Evolutionary conservation across 2,329 filamentous ascomycete species (phyloP).

Genomic region (Aspergillus uvarum): DNA sequence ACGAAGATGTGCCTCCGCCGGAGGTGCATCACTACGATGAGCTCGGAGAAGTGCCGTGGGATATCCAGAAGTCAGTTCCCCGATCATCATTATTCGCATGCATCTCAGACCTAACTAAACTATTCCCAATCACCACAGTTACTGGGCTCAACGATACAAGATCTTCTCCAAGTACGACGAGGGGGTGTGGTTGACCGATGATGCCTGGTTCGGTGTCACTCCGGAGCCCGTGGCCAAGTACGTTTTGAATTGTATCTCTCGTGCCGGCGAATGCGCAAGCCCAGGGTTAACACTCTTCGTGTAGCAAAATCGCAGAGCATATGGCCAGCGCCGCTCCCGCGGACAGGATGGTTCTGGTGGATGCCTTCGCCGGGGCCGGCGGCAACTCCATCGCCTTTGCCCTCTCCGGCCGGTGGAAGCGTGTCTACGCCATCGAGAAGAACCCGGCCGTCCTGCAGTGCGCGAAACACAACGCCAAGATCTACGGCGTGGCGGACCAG

Average conservation of each 20-base stretch:
- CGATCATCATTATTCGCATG: not conserved
- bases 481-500: conserved; percentile 75
- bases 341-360: conserved; percentile 69
- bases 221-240: conserved; percentile 78
- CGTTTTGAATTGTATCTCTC: conserved; percentile 51
- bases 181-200: conserved; percentile 85
- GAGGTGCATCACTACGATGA: conserved; percentile 68
- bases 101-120: conserved; percentile 10
- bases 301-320: conserved; percentile 72
- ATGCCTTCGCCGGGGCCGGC: conserved; percentile 87
- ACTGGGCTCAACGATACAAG: conserved; percentile 84
- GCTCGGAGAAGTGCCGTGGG: conserved; percentile 70
- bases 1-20: conserved; percentile 33
- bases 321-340: conserved; percentile 57
- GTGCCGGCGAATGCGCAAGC: no score
- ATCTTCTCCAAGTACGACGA: conserved; percentile 87
- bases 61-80: conserved; percentile 73
- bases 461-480: conserved; percentile 83
- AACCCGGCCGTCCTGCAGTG: conserved; percentile 78
- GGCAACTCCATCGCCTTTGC: conserved; percentile 97
- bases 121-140: conserved; percentile 54
- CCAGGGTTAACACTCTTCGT: not conserved
- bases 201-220: conserved; percentile 96
- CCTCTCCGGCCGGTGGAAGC: conserved; percentile 72
- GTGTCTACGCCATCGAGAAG: conserved; percentile 85